These are phyloP conservation scores for Gastrodia elata DNA, from an alignment of 106 monocot species.

Conservation along the genomic window DNA sequence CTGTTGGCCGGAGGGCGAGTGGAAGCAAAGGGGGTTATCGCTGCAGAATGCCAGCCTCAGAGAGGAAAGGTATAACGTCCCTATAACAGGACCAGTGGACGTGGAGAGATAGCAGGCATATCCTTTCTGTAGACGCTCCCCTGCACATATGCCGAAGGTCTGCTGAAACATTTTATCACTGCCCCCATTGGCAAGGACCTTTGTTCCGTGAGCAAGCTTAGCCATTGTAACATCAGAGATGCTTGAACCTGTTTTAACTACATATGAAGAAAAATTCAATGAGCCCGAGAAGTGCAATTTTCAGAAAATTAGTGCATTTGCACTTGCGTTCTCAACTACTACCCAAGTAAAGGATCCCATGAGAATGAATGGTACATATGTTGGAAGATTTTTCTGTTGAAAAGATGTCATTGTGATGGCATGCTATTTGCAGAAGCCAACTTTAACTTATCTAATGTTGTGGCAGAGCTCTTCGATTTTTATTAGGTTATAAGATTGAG, in stretches of 20 bases:
- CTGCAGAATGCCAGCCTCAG: constrained; percentile 70
- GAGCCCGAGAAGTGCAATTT: too few species aligned
- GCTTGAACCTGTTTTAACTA: constrained; percentile 70
- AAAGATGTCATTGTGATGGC: too few species aligned
- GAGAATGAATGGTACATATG: too few species aligned
- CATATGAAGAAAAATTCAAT: constrained; percentile 5
- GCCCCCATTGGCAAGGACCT: constrained; percentile 81
- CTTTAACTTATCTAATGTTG: too few species aligned
- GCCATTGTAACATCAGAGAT: constrained; percentile 66
- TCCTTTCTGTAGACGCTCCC: constrained; percentile 59
- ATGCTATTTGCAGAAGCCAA: too few species aligned
- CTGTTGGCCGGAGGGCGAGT: constrained; percentile 29
- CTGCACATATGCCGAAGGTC: constrained; percentile 45
- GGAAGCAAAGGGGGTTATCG: constrained; percentile 45
- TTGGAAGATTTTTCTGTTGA: too few species aligned
- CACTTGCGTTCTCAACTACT: too few species aligned
- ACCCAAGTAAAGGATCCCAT: too few species aligned
- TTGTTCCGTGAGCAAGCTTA: constrained; percentile 63
- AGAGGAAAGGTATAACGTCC: constrained; percentile 70
- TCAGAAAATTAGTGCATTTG: too few species aligned
- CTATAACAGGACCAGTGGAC: constrained; percentile 80
- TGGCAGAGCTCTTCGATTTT: too few species aligned
- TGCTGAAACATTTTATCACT: constrained; percentile 65
- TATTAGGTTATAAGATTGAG: too few species aligned
- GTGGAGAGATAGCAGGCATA: constrained; percentile 87